Base-by-base conservation (phyloP, 2,329 filamentous ascomycete genomes). In the Cordyceps tenuipes region DNA sequence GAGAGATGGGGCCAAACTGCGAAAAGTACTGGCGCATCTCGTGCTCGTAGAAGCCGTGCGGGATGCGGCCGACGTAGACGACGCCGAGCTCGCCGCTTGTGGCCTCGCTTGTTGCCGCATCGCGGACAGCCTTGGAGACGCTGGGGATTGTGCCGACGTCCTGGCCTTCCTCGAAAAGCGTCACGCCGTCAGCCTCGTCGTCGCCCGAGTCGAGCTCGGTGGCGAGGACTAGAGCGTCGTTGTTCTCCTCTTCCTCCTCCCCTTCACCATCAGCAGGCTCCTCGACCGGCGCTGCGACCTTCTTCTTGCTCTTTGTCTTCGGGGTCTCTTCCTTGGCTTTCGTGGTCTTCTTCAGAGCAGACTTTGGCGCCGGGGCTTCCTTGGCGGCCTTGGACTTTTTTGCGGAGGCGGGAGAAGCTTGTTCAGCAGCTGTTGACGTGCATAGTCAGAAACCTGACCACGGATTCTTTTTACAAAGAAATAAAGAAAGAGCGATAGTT, bases 31-130 rank as follows among this genome's bases (percentile, higher is more conserved):
- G 85, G 67, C 85, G 86, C 88, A 99, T 95, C 76, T 97, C 89
- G 69, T 91, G 84, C 77, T 99, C 94, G 80, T 93, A 97, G 84
- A 99, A 99, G 76, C 94, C 77, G 76, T 94, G 90, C 44, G 92
- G 92, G 62, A 96, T 87, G 65, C 91, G 90, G 71, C 90, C 91
- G 68, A 99, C 81, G 76, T 96, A 97, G 69, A 97, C 81, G 46
- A 94, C 87, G 51, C 92, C 93, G 1, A 89, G 84, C 56, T 82
- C 81, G 51, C 81, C 78, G 60, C 77, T 76, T 21, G 69, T 68
- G 31, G 66, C 67, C 57, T 59, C 46, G 57, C 26, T 47, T 29
- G 34, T 36, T 10, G 76, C 73, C 23, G 78, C 75, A 66, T 79
- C 76, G 63, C 73, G 68, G 10, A 75, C 65, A 52, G 77, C 75